Evolutionary conservation across 2,329 filamentous ascomycete genomes (phyloP).

Genomic region (Pleoardoris graminearum): DNA sequence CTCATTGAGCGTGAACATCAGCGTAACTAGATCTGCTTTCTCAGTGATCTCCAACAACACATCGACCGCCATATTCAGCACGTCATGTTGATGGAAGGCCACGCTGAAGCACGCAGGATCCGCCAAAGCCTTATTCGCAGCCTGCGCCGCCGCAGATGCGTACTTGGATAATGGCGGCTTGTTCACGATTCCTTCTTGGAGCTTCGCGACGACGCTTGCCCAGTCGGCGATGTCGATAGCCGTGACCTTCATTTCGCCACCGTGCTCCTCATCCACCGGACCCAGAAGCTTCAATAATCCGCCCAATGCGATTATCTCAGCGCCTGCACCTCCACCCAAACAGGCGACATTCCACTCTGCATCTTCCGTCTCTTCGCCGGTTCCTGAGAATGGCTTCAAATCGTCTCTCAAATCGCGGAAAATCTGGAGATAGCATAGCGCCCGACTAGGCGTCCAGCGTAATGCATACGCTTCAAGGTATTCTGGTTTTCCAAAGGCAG

Average conservation of each 20-base stretch:
- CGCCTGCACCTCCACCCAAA: slow-evolving; percentile 68
- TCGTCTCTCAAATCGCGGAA: slow-evolving; percentile 47
- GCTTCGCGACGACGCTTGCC: slow-evolving; percentile 62
- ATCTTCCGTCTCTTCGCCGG: slow-evolving; percentile 7
- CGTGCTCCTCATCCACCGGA: slow-evolving; percentile 4
- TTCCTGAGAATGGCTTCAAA: neutral
- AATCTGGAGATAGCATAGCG: slow-evolving; percentile 76
- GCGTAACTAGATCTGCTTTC: slow-evolving; percentile 63
- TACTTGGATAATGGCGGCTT: slow-evolving; percentile 53
- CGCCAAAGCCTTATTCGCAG: slow-evolving; percentile 47
- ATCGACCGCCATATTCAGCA: slow-evolving; percentile 49
- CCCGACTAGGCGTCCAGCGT: slow-evolving; percentile 86
- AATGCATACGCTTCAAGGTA: slow-evolving; percentile 82
- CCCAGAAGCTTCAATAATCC: slow-evolving; percentile 51
- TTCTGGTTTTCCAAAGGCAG: slow-evolving; percentile 73
- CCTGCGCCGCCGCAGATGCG: slow-evolving; percentile 51
- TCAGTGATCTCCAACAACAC: slow-evolving; percentile 40
- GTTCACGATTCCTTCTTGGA: slow-evolving; percentile 61
- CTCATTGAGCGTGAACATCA: slow-evolving; percentile 96
- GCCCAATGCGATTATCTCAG: slow-evolving; percentile 67
- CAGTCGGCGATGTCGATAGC: slow-evolving; percentile 86
- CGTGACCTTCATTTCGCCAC: slow-evolving; percentile 48
- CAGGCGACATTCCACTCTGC: slow-evolving; percentile 58
- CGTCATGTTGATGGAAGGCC: slow-evolving; percentile 55
- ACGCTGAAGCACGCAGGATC: slow-evolving; percentile 36